phyloP scores from a whole-genome alignment of 192 early-diverging fungal genomes.

The Geranomyces michiganensis region DNA sequence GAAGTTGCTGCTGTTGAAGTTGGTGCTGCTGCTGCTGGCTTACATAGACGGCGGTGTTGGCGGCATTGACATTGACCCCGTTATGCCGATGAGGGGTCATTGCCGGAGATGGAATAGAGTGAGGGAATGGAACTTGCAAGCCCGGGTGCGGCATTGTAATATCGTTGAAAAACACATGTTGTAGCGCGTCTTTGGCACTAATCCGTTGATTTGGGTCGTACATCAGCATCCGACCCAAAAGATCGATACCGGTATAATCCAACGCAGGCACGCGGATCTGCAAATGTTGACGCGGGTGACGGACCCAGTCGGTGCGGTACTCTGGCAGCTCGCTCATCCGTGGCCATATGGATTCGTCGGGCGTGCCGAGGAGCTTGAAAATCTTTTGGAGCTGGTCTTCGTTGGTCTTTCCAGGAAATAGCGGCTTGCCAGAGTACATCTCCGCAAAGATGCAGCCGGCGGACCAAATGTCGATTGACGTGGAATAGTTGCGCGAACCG shows the following conservation, averaged over 20 bases:
- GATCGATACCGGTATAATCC: conserved; percentile 76
- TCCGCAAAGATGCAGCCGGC: conserved; percentile 98
- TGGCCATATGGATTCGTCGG: conserved; percentile 78
- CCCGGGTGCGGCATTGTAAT: conserved; percentile 11
- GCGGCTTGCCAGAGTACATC: conserved; percentile 76
- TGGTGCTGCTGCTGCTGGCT: too few relatives aligned
- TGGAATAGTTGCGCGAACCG: conserved; percentile 92
- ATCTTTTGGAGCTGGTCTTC: conserved; percentile 88
- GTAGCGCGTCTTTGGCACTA: conserved; percentile 75
- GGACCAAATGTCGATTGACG: conserved; percentile 97
- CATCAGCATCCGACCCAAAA: conserved; percentile 74
- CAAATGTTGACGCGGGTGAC: conserved; percentile 71
- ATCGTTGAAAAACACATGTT: conserved; percentile 69
- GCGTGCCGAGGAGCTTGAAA: conserved; percentile 82
- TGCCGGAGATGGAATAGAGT: too few relatives aligned
- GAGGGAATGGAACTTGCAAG: too few relatives aligned
- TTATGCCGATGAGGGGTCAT: too few relatives aligned
- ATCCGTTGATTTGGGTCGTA: conserved; percentile 80
- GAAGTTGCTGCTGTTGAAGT: too few relatives aligned
- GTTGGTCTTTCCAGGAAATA: conserved; percentile 93
- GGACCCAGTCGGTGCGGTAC: conserved; percentile 77
- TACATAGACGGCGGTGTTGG: too few relatives aligned
- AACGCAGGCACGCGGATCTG: conserved; percentile 79
- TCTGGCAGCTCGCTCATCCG: conserved; percentile 85
- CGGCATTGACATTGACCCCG: too few relatives aligned